A percentile compares a stretch with the other conserved stretches of the same genome.
Evolutionary conservation across 202 grass and related monocot species (phyloP).

Genomic region (Setaria viridis): DNA sequence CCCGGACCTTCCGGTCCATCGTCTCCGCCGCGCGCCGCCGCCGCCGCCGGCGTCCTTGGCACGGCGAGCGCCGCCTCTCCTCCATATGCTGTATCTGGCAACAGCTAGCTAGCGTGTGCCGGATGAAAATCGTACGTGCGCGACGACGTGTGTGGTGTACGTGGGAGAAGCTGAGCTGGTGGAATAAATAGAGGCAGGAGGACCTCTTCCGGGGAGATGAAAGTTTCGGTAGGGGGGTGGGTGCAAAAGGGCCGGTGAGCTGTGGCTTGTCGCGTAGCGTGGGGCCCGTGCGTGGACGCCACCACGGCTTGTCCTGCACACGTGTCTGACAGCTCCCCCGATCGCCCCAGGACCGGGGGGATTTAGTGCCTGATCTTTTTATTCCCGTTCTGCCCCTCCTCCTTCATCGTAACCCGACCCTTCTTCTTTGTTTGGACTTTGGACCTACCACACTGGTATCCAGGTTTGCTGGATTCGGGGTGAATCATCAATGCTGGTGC

Average conservation of each 20-base stretch:
- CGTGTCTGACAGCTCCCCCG: constrained; percentile 81
- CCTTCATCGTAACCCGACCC: neutral
- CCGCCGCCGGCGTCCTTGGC: constrained; percentile 21
- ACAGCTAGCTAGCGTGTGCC: neutral
- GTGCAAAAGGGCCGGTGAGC: constrained; percentile 23
- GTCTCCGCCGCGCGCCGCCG: constrained; percentile 2
- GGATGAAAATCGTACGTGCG: neutral
- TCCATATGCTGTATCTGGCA: constrained; percentile 12
- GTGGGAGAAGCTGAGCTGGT: neutral
- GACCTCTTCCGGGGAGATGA: neutral
- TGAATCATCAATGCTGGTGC: neutral
- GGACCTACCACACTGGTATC: neutral
- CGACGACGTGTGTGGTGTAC: constrained; percentile 17
- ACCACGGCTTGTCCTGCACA: constrained; percentile 43
- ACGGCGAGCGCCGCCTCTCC: constrained; percentile 1
- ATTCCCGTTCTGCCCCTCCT: neutral
- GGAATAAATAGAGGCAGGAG: constrained; percentile 49
- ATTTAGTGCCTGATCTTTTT: constrained; percentile 13
- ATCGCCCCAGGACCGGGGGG: constrained; percentile 30
- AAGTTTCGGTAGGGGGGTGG: neutral
- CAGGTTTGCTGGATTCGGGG: neutral
- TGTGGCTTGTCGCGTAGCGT: constrained; percentile 58
- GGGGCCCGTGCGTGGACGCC: constrained; percentile 46
- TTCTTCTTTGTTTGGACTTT: too few species aligned
- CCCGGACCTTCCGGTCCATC: constrained; percentile 64